Base-by-base conservation (phyloP, 768 basidiomycete genomes). In the Terana coerulea region DNA sequence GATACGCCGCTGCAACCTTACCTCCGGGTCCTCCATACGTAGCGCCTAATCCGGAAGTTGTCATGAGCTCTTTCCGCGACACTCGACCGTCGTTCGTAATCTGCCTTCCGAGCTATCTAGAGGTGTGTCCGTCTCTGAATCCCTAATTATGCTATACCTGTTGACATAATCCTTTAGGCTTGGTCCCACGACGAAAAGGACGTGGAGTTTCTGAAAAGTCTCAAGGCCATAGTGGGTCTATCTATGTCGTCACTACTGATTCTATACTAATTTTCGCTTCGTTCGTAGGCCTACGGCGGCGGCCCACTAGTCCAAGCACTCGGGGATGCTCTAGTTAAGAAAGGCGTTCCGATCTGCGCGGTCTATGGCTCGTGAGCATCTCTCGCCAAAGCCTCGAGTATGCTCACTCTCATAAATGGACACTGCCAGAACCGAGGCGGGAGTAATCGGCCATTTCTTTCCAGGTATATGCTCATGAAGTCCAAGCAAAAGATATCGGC, bases 201-300 rank as follows among this genome's bases (percentile, higher is more conserved):
- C 31, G 50, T 67, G 12, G 37, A 55, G 1, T 12, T 19, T 15
- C 26, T 55, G 31, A 34, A 36, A 21, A 26, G 35, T 11, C 47
- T 49, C 7, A 34, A 49, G 22, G 43, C 26, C 30, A 45, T 45
- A 17, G 43, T 45, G 43, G 17, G 43, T n/a, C 17, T 12, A 10
- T 15, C 25, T 45, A 14, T 15, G 24, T 7, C 7, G n/a, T n/a
- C n/a, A n/a, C n/a, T n/a, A n/a, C n/a, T n/a, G n/a, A n/a, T n/a
- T n/a, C n/a, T n/a, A n/a, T n/a, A n/a, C n/a, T n/a, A n/a, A n/a
- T n/a, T n/a, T n/a, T n/a, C n/a, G n/a, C n/a, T n/a, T n/a, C n/a
- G n/a, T n/a, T n/a, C 21, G 6, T 24, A 76, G 75, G 6, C 55
- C 0, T 75, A 59, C 37, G 71, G 67, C 9, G 74, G 75, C n/a